Conservation (phyloP, 2,329 filamentous ascomycete species). For the Sclerotiophoma versabilis region DNA sequence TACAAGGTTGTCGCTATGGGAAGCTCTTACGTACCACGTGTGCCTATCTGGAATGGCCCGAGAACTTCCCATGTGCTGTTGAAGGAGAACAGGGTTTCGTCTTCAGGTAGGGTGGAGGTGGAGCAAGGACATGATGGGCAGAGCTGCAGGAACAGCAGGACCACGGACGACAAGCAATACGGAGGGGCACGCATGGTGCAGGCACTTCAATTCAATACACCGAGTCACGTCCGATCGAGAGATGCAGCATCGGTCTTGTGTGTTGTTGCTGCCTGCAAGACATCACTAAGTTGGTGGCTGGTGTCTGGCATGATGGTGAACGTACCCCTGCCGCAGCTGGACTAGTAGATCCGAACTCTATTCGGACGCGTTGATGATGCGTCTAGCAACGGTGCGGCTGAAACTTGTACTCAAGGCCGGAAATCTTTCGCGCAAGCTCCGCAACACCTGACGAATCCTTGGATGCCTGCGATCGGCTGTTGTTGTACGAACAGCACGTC, state of each 20-base stretch:
- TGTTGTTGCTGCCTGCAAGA: background rate
- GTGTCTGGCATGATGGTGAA: constrained; percentile 10
- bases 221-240: background rate
- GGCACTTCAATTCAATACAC: background rate
- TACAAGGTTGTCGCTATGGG: constrained; percentile 1
- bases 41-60: constrained; percentile 66
- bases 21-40: constrained; percentile 56
- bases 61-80: constrained; percentile 58
- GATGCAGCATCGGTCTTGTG: background rate
- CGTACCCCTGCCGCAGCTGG: constrained; percentile 24
- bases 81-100: constrained; percentile 39
- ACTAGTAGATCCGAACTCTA: constrained; percentile 26
- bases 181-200: constrained; percentile 2
- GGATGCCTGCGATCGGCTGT: background rate
- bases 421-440: constrained; percentile 5
- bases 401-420: constrained; percentile 25
- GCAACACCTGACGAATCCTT: constrained; percentile 7
- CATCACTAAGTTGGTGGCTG: constrained; percentile 16
- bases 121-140: constrained; percentile 22
- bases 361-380: constrained; percentile 32
- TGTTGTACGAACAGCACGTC: constrained; percentile 5
- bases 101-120: constrained; percentile 30
- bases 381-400: constrained; percentile 27
- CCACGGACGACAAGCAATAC: constrained; percentile 4
- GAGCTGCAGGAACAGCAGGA: constrained; percentile 19